Conservation (phyloP, 1,139 yeast genomes). For the Saccharomyces hybrid region DNA sequence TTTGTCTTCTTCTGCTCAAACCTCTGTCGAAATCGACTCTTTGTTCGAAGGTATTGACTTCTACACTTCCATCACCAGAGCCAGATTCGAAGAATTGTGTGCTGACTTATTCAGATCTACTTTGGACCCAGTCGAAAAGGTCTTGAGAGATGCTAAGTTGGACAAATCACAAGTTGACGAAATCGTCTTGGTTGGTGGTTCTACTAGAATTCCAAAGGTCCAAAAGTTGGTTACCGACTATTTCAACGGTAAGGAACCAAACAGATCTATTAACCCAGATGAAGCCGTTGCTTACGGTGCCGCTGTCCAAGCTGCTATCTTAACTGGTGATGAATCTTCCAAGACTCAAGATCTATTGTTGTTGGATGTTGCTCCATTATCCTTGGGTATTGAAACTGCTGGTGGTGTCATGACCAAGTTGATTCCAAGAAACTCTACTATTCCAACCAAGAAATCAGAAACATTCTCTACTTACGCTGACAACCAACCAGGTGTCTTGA, state of each 20-base stretch:
- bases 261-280: constrained; percentile 85
- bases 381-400: constrained; percentile 89
- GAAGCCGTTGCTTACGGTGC: constrained; percentile 98
- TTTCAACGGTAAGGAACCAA: constrained; percentile 87
- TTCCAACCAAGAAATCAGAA: constrained; percentile 90
- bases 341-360: constrained; percentile 76
- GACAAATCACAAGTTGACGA: constrained; percentile 77
- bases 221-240: constrained; percentile 79
- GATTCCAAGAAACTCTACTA: constrained; percentile 85
- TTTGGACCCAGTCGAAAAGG: constrained; percentile 79
- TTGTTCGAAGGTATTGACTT: constrained; percentile 91
- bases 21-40: constrained; percentile 85
- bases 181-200: constrained; percentile 86
- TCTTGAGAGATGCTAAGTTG: constrained; percentile 70
- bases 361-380: constrained; percentile 83
- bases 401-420: constrained; percentile 93
- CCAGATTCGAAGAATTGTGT: constrained; percentile 84
- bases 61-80: constrained; percentile 78
- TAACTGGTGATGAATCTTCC: constrained; percentile 65
- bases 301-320: constrained; percentile 93
- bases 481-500: constrained; percentile 90
- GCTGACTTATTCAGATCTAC: constrained; percentile 79
- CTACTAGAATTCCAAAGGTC: constrained; percentile 90
- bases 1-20: constrained; percentile 77
- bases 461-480: constrained; percentile 86